phyloP scores from a whole-genome alignment of 1,139 yeast species.

The Scheffersomyces stambukii region DNA sequence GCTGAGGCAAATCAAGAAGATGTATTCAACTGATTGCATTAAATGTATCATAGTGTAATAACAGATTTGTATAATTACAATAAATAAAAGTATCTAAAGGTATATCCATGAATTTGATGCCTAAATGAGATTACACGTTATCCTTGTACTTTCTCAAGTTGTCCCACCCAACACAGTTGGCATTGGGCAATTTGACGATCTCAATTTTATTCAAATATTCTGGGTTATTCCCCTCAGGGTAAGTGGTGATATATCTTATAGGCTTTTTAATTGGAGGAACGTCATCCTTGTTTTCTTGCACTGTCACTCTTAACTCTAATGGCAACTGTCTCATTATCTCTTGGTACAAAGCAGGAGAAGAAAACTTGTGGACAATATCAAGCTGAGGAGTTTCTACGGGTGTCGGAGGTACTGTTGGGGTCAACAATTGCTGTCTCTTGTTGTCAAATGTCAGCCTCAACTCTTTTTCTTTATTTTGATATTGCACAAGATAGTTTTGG shows the following conservation, averaged over 20 bases:
- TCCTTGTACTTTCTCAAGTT: conserved; percentile 33
- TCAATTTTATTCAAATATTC: conserved; percentile 37
- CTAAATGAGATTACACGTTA: background rate
- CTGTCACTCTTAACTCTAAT: conserved; percentile 26
- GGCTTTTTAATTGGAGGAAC: conserved; percentile 31
- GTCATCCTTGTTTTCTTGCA: conserved; percentile 12
- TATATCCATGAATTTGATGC: conserved; percentile 2
- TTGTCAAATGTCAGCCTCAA: conserved; percentile 8
- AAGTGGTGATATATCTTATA: conserved; percentile 28
- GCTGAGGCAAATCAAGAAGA: conserved; percentile 72
- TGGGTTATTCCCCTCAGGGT: conserved; percentile 25
- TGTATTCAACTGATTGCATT: conserved; percentile 48
- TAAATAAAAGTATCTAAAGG: conserved; percentile 2
- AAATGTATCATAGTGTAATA: no score
- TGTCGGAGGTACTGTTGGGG: conserved; percentile 18
- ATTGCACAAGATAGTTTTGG: conserved; percentile 5
- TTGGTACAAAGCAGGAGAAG: conserved; percentile 28
- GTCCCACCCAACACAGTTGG: conserved; percentile 47
- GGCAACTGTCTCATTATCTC: conserved; percentile 35
- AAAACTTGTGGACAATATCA: conserved; percentile 21
- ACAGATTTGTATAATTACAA: conserved; percentile 2
- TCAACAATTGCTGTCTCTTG: conserved; percentile 6
- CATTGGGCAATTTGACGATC: conserved; percentile 41
- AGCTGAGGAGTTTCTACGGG: conserved; percentile 17
- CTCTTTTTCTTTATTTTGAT: conserved; percentile 6